Evolutionary conservation across 306 rosid genomes (phyloP), one percentile per base, ranked within the genome.

Genomic region (Sechiopsis laciniata): DNA sequence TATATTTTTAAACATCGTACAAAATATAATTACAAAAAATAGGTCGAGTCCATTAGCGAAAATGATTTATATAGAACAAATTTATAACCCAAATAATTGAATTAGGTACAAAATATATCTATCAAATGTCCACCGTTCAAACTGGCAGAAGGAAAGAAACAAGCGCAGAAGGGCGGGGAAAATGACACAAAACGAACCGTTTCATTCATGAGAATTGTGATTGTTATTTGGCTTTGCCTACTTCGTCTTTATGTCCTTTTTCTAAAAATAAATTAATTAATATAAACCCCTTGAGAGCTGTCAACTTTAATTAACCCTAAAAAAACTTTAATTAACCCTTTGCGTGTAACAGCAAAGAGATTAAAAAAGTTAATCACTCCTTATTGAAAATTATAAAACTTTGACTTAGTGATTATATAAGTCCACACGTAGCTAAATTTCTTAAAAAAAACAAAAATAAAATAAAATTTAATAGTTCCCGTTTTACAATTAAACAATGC

Each of bases 311-410:
- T 14, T 50, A 50, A 69, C 20, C 42, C 37, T 32, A 32, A 32
- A 32, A 32, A 32, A 32, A 32, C 37, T 32, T 32, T 32, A 32
- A 32, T 32, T 32, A 32, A 32, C 37, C 37, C 42, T 22, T 69
- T 69, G 73, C 73, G 73, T 67, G 73, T 69, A 69, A 69, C 13
- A 46, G 19, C 8, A 26, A 20, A 67, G 21, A 24, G 42, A 48
- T 68, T 21, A 46, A 68, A 68, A 12, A 22, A 14, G 32, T 20
- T 42, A 40, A 42, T 65, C 4, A 65, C 15, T 17, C 29, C 16
- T 19, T n/a, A 65, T 37, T 15, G 22, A 69, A 42, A 48, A 50
- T 24, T 2, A 45, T 2, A 12, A 4, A 67, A 0, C 22, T 22
- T 68, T 68, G 73, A 46, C 73, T 48, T 1, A 2, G 68, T 62